These are phyloP conservation scores for Phytophthora macrochlamydospora DNA, from an alignment of 352 stramenopile species.

Conservation along the genomic window DNA sequence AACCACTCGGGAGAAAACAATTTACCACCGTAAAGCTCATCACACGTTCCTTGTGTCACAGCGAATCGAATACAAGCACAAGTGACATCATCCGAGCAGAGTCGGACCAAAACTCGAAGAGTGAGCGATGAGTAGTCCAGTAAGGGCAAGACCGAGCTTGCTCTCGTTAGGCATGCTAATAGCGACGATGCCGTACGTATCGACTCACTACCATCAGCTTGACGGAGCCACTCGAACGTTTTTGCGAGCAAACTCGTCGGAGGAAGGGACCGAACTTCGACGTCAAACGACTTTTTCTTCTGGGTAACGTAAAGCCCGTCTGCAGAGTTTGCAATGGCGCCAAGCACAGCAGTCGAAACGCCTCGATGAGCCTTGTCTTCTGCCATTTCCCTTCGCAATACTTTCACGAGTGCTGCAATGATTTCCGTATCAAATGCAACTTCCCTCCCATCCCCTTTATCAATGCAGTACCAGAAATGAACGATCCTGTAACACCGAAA, in stretches of 20 bases:
- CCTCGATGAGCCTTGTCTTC: background rate
- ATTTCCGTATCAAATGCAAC: slow-evolving; percentile 28
- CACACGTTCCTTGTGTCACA: slow-evolving; percentile 43
- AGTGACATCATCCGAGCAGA: slow-evolving; percentile 32
- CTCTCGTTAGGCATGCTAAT: slow-evolving; percentile 27
- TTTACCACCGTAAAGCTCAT: slow-evolving; percentile 32
- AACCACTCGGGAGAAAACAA: slow-evolving; percentile 31
- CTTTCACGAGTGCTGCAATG: slow-evolving; percentile 21
- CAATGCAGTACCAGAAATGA: background rate
- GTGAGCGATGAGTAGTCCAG: slow-evolving; percentile 40
- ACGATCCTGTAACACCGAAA: slow-evolving; percentile 25
- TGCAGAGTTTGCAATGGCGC: slow-evolving; percentile 35
- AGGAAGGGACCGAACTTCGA: slow-evolving; percentile 41
- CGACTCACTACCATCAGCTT: slow-evolving; percentile 3
- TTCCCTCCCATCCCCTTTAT: slow-evolving; percentile 13
- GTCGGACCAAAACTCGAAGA: slow-evolving; percentile 30
- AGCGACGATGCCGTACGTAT: slow-evolving; percentile 24
- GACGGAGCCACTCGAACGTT: slow-evolving; percentile 36
- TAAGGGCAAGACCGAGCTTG: slow-evolving; percentile 29
- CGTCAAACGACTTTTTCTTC: slow-evolving; percentile 62
- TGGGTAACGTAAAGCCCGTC: slow-evolving; percentile 45
- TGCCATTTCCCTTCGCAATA: slow-evolving; percentile 20
- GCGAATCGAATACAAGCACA: slow-evolving; percentile 36
- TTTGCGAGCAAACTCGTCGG: slow-evolving; percentile 34
- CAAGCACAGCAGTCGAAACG: slow-evolving; percentile 22